Evolutionary conservation across 140 eudicot genomes (phyloP), one percentile per base, ranked within the genome.

Genomic region (Anethum foeniculum): DNA sequence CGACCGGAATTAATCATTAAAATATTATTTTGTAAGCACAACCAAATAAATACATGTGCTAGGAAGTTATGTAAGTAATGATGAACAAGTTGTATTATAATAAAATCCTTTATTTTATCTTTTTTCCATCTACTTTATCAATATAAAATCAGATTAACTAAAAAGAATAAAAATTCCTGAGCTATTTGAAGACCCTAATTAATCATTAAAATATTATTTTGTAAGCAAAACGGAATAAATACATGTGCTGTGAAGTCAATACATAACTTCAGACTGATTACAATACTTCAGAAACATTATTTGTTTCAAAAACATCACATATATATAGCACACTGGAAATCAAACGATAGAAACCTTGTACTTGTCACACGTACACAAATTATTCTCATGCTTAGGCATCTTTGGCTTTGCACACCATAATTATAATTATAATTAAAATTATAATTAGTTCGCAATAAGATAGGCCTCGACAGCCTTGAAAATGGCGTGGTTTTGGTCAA

Each of bases 401-500:
- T 2, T 13, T n/a, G 68, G 69, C 69, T 34, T 8, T n/a, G 0
- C 65, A 58, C 65, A 23, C 12, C 65, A n/a, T 1, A 47, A 47
- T 12, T 47, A 47, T 2, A 47, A 12, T 0, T 16, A 47, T 47
- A 12, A 47, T 12, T 47, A 11, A 47, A 47, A n/a, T n/a, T n/a
- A 34, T 34, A 0, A 7, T 58, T 58, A 58, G 14, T 77, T 51
- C 4, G 80, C 80, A 21, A 77, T 18, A 69, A 51, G 80, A 25
- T 77, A 52, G 3, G 48, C 80, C 69, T 77, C 80, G 9, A 77
- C 18, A 32, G 80, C 80, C 69, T 77, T 77, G 80, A 77, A 77
- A 23, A 77, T 27, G 39, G 15, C 10, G 11, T 7, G 1, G 46
- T 62, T 41, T 6, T 77, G 60, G 0, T 77, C 80, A 19, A 52